phyloP scores from a whole-genome alignment of 768 basidiomycete species.

The Kwoniella bestiolae region DNA sequence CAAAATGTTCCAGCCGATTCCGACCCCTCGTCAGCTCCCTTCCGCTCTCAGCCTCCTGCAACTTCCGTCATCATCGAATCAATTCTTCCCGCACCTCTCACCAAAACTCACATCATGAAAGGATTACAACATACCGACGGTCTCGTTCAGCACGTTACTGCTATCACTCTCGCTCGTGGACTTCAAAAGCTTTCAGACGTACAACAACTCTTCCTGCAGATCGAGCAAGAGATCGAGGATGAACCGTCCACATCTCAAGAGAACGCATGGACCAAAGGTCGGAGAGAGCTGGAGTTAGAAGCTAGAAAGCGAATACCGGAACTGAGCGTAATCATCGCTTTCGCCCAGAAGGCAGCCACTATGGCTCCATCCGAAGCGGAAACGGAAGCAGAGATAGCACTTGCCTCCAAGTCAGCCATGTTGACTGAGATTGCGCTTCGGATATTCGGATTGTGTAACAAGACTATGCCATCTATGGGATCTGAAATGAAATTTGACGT shows the following conservation, averaged over 20 bases:
- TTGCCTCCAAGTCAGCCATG: constrained; percentile 58
- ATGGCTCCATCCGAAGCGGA: constrained; percentile 58
- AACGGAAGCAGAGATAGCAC: constrained; percentile 56
- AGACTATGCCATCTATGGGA: constrained; percentile 71
- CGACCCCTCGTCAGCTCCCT: constrained; percentile 27
- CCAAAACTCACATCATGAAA: constrained; percentile 75
- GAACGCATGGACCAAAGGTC: constrained; percentile 69
- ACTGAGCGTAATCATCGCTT: constrained; percentile 80
- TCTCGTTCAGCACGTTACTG: constrained; percentile 84
- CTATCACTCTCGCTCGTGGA: constrained; percentile 74
- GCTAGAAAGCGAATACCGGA: constrained; percentile 78
- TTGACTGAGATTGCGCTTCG: constrained; percentile 79
- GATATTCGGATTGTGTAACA: constrained; percentile 83
- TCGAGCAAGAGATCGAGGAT: constrained; percentile 67
- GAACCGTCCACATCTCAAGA: constrained; percentile 64
- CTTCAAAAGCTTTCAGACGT: constrained; percentile 72
- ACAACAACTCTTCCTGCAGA: constrained; percentile 61
- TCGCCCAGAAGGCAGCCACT: constrained; percentile 67
- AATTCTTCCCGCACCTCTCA: constrained; percentile 72
- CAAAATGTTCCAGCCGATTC: constrained; percentile 37
- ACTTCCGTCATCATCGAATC: constrained; percentile 73
- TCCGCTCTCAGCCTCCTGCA: constrained; percentile 73
- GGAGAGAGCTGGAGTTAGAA: constrained; percentile 74
- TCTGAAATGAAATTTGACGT: constrained; percentile 83
- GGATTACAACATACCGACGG: constrained; percentile 73